Conservation (phyloP, 306 rosid species). For the Rosa lucieae region DNA sequence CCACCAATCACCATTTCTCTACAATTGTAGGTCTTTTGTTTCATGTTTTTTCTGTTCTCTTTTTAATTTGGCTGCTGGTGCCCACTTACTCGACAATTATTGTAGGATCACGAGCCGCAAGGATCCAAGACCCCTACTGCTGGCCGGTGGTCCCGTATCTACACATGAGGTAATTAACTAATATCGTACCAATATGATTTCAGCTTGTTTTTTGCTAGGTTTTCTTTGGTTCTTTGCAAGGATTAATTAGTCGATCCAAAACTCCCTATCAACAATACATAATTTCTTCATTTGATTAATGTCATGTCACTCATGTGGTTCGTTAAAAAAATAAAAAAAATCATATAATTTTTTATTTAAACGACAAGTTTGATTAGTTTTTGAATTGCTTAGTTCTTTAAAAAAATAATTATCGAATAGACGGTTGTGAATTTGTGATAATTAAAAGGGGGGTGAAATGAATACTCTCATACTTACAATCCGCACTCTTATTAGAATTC, state of each 20-base stretch:
- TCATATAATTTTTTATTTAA: too few species aligned
- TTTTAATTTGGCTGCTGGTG: neutral
- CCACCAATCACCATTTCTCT: neutral
- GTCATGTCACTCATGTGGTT: neutral
- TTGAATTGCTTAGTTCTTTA: too few species aligned
- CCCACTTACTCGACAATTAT: neutral
- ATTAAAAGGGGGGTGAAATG: too few species aligned
- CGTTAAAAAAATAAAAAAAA: too few species aligned
- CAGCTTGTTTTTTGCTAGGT: neutral
- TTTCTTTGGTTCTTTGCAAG: neutral
- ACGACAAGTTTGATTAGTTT: too few species aligned
- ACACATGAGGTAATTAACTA: neutral
- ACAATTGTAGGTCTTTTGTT: neutral
- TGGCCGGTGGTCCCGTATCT: neutral
- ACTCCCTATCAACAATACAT: neutral
- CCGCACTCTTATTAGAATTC: too few species aligned
- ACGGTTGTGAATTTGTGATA: too few species aligned
- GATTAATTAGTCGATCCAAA: neutral
- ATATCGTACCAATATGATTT: too few species aligned
- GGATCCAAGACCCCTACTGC: neutral
- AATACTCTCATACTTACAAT: too few species aligned
- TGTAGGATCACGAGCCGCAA: neutral
- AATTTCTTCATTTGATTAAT: neutral
- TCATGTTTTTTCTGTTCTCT: neutral
- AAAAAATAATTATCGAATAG: too few species aligned